Percentiles rank a stretch among this genome's conserved stretches.
Conservation (phyloP, 257 asterid species). For the Nyctanthes arbortristis region DNA sequence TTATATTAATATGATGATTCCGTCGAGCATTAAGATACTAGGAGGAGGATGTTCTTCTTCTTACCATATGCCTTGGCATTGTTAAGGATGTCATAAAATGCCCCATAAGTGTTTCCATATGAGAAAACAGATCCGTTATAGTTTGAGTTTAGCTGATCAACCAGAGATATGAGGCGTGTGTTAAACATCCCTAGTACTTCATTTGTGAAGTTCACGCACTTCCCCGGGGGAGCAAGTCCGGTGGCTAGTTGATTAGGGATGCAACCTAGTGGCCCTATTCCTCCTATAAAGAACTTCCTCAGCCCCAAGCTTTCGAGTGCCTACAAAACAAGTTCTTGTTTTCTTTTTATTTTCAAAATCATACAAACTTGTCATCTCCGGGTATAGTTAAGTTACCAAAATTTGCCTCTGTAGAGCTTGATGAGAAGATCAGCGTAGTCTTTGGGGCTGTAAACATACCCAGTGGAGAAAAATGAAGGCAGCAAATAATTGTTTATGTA, state of each 20-base stretch:
- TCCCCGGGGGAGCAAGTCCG: constrained; percentile 40
- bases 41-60: no score
- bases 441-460: constrained; percentile 49
- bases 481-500: constrained; percentile 65
- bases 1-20: no score
- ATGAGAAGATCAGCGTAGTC: constrained; percentile 65
- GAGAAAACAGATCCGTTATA: constrained; percentile 43
- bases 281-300: constrained; percentile 57
- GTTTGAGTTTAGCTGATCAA: constrained; percentile 53
- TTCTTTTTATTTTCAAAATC: no score
- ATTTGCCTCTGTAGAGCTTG: constrained; percentile 50
- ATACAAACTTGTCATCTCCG: no score
- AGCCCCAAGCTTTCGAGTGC: constrained; percentile 57
- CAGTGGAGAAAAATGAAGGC: constrained; percentile 51
- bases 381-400: no score
- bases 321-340: constrained; percentile 40
- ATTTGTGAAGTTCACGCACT: constrained; percentile 51
- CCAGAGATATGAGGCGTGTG: constrained; percentile 38
- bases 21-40: no score
- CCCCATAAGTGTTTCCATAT: constrained; percentile 64
- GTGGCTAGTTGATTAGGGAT: constrained; percentile 69
- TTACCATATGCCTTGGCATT: constrained; percentile 59
- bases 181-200: constrained; percentile 49
- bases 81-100: constrained; percentile 45
- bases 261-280: constrained; percentile 82